Base-by-base conservation (phyloP, 2,329 filamentous ascomycete species). In the Huntiella moniliformis region DNA sequence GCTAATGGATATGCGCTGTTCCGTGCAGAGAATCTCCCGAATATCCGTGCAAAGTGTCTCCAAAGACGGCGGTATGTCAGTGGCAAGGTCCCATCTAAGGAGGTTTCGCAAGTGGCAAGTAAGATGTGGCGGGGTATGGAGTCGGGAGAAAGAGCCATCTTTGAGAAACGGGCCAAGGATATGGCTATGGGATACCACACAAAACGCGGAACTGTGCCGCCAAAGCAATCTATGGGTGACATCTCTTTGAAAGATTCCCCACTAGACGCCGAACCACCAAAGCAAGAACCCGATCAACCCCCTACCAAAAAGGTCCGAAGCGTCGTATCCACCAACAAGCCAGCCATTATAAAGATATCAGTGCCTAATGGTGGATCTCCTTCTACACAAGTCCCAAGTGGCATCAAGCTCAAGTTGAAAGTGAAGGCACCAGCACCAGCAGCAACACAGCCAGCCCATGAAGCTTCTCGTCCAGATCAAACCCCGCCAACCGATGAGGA, bases 51-150 rank as follows among this genome's bases (percentile, higher is more conserved):
- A 50, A 65, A 62, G 41, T 82, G 79, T 55, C 75, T 81, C 51
- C 73, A n/a, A 8, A 47, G 45, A 17, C 41, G 45, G 2, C 45
- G 34, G n/a, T 42, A 16, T 17, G 32, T 32, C n/a, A 45, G 35
- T 15, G 39, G 36, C 11, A 50, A 50, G 28, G 41, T 50, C 15
- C 41, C 36, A 6, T 46, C 48, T 15, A 50, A 50, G 44, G 48
- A 46, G 10, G 41, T 47, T 8, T 50, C 48, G 12, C 48, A 50
- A 43, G 84, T 86, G 58, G 74, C 91, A 7, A 87, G 87, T 22
- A 79, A 81, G 57, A 87, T 91, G 78, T 98, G 91, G 91, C 83
- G 80, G 56, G 70, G 72, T 56, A 87, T 86, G 1, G 96, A 82
- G 56, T 71, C 87, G 42, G 78, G 85, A 22, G 71, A 79, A 57